Conservation (phyloP, 2,329 filamentous ascomycete genomes). For the Apiospora arundinis region DNA sequence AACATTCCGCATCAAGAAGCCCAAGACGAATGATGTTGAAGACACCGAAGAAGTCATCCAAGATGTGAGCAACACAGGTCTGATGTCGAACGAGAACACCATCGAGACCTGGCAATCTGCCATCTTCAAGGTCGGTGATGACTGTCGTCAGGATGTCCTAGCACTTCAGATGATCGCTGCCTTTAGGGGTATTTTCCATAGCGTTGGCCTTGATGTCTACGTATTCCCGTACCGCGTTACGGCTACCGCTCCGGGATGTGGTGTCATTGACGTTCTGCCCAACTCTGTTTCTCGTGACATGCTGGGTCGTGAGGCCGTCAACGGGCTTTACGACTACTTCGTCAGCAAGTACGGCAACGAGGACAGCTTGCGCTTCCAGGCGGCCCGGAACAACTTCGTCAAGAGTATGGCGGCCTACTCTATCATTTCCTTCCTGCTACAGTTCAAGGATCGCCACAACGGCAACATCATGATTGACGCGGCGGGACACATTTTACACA, state of each 20-base stretch:
- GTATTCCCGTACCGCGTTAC: conserved; percentile 98
- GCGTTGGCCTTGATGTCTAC: conserved; percentile 92
- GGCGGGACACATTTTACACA: conserved; percentile 95
- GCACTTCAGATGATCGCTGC: conserved; percentile 97
- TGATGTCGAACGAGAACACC: conserved; percentile 55
- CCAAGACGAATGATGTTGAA: conserved; percentile 57
- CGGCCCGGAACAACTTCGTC: conserved; percentile 95
- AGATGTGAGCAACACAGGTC: conserved; percentile 49
- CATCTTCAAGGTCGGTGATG: conserved; percentile 99
- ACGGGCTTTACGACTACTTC: conserved; percentile 98
- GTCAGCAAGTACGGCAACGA: conserved; percentile 96
- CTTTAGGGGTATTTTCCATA: conserved; percentile 96
- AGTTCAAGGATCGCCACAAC: conserved; percentile 99
- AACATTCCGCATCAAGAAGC: conserved; percentile 95
- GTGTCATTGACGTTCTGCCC: conserved; percentile 96
- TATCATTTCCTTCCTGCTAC: conserved; percentile 92
- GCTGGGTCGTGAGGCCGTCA: conserved; percentile 96
- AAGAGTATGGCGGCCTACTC: conserved; percentile 99
- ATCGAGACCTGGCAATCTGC: conserved; percentile 99
- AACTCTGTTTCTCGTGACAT: conserved; percentile 99
- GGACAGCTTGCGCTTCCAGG: conserved; percentile 92
- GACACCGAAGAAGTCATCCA: conserved; percentile 59
- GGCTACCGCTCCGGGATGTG: conserved; percentile 94
- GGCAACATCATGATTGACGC: conserved; percentile 99
- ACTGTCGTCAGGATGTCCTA: conserved; percentile 95